Base-by-base conservation (phyloP, 148 eudicot species). In the Arctostaphylos glauca region DNA sequence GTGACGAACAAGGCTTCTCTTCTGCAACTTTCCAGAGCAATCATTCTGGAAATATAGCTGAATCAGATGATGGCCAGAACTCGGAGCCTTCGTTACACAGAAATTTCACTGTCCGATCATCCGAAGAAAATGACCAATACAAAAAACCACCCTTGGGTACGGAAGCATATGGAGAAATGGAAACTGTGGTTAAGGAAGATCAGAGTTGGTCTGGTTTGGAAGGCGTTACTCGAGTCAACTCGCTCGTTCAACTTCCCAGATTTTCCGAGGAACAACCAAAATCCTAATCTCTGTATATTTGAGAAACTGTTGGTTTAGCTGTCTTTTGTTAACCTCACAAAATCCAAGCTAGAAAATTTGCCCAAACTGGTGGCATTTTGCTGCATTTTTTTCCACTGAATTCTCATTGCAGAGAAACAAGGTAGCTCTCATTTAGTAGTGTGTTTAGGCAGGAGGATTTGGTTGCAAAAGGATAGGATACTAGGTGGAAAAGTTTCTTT, bases 241-340 rank as follows among this genome's bases (percentile, higher is more conserved):
- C 98, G 8, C 88, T 97, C 41, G 98, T 97, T 88, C 98, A 97
- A 78, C 98, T 97, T 74, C 99, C 99, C 44, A 94, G 98, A 88
- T 96, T 94, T 81, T 93, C 99, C 1, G 92, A 87, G 74, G 99
- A 92, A 84, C 87, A 81, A 80, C 94, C 89, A 12, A 87, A 83
- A 79, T 78, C 44, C 50, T 88, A 49, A 80, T 77, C 38, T 25
- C 50, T 59, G 81, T 48, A 64, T 2, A 7, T 59, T 44, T 62
- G 3, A 25, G 71, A 66, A 66, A 66, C 71, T 23, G 70, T 41
- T 23, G 41, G 70, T 10, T 23, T 23, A 64, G 41, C 71, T 10
- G 15, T 66, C 44, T 66, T 66, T 62, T 66, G 38, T 31, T 13
- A 66, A 12, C 71, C 43, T 66, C 16, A 12, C 71, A 66, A 66